phyloP scores from a whole-genome alignment of 2,329 filamentous ascomycete genomes.

The Colletotrichum horii region DNA sequence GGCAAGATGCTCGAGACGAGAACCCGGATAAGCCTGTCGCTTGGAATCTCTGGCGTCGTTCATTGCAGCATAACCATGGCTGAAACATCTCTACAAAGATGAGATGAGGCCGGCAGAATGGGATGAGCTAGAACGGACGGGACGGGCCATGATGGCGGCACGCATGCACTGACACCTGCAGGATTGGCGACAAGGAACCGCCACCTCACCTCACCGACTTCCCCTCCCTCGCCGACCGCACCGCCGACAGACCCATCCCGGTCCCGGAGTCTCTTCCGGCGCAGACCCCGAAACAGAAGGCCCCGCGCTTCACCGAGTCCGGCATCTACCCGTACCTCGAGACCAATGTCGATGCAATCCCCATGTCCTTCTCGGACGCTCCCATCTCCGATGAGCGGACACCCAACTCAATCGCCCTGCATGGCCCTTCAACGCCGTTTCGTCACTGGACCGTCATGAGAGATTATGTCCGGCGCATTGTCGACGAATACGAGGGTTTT shows the following conservation, averaged over 20 bases:
- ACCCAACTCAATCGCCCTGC: slow-evolving; percentile 36
- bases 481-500: slow-evolving; percentile 57
- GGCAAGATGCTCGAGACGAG: background rate
- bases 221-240: slow-evolving; percentile 49
- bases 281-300: slow-evolving; percentile 39
- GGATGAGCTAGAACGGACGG: background rate
- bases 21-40: background rate
- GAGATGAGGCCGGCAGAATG: background rate
- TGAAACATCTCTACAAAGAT: background rate
- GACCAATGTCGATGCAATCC: slow-evolving; percentile 64
- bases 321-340: slow-evolving; percentile 68
- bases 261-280: slow-evolving; percentile 55
- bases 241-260: slow-evolving; percentile 52
- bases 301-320: slow-evolving; percentile 59
- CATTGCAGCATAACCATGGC: background rate
- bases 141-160: background rate
- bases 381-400: slow-evolving; percentile 47
- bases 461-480: slow-evolving; percentile 56
- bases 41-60: background rate
- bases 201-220: slow-evolving; percentile 50
- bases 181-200: slow-evolving; percentile 44
- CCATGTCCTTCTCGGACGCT: slow-evolving; percentile 67
- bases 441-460: slow-evolving; percentile 64
- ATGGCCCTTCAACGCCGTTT: slow-evolving; percentile 66
- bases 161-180: slow-evolving; percentile 27